These are phyloP conservation scores for Castanopsis chinensis DNA, from an alignment of 306 rosid genomes.

Conservation along the genomic window DNA sequence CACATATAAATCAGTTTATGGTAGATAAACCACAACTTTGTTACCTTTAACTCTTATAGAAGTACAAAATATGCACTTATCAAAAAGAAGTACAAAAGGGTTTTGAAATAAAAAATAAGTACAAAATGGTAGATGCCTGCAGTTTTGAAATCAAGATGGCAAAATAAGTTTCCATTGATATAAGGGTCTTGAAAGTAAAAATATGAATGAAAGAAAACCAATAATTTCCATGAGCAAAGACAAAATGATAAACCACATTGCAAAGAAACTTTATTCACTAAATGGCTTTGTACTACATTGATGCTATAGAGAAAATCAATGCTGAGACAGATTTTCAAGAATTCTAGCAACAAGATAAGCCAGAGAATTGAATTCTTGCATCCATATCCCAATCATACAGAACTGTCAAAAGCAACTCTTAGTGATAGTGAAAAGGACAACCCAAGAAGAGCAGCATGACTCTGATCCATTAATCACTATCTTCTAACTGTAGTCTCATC, in stretches of 20 bases:
- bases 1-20: neutral
- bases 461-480: slow-evolving; percentile 28
- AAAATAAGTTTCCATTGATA: too few species aligned
- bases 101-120: neutral
- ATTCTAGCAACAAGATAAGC: slow-evolving; percentile 26
- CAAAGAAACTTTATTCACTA: neutral
- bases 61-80: too few species aligned
- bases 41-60: neutral
- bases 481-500: slow-evolving; percentile 45
- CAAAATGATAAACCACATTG: neutral
- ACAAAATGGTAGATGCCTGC: too few species aligned
- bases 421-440: slow-evolving; percentile 22
- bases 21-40: neutral
- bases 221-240: neutral
- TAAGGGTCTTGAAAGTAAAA: neutral
- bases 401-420: slow-evolving; percentile 26
- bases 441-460: slow-evolving; percentile 19
- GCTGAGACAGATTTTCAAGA: slow-evolving; percentile 10
- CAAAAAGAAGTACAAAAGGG: too few species aligned
- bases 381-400: slow-evolving; percentile 13
- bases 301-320: neutral
- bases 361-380: slow-evolving; percentile 37
- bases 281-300: slow-evolving; percentile 4
- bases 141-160: too few species aligned
- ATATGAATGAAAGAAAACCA: neutral